Percentiles rank a stretch among this genome's conserved stretches.
Evolutionary conservation across 768 basidiomycete species (phyloP).

Genomic region (Suillus paluster): DNA sequence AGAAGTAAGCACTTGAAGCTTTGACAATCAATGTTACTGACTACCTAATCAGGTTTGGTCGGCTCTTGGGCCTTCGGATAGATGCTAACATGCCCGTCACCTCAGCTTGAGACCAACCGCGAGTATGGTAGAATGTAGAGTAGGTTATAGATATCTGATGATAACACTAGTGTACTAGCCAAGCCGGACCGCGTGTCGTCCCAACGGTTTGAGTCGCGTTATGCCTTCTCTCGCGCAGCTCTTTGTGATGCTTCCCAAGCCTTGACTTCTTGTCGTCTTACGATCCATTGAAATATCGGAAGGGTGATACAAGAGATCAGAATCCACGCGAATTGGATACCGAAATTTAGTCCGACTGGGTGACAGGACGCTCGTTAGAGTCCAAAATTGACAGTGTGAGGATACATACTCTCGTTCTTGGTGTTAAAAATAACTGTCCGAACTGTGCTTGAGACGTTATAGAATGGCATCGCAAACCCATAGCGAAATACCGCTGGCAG

Average conservation of each 20-base stretch:
- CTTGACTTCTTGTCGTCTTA: slow-evolving; percentile 31
- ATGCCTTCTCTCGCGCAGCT: slow-evolving; percentile 3
- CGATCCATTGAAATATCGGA: slow-evolving; percentile 51
- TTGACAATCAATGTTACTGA: too few species aligned
- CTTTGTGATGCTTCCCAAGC: slow-evolving; percentile 16
- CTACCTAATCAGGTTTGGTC: too few species aligned
- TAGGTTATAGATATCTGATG: neutral
- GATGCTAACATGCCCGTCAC: too few species aligned
- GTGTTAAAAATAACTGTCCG: slow-evolving; percentile 70
- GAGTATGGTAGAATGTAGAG: neutral
- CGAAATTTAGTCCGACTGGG: slow-evolving; percentile 66
- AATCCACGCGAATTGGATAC: slow-evolving; percentile 61
- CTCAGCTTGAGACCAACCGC: neutral
- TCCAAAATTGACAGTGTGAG: neutral
- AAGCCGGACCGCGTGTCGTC: neutral
- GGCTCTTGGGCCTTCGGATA: too few species aligned
- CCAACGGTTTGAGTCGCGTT: too few species aligned
- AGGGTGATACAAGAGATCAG: slow-evolving; percentile 58
- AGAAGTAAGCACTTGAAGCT: too few species aligned
- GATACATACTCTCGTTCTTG: slow-evolving; percentile 56
- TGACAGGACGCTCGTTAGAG: slow-evolving; percentile 8
- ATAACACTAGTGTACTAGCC: neutral
- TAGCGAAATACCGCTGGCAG: slow-evolving; percentile 64
- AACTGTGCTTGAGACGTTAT: slow-evolving; percentile 65
- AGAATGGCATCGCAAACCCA: slow-evolving; percentile 74